Evolutionary conservation across 2,329 filamentous ascomycete species (phyloP).

Genomic region (Apiospora sp.): DNA sequence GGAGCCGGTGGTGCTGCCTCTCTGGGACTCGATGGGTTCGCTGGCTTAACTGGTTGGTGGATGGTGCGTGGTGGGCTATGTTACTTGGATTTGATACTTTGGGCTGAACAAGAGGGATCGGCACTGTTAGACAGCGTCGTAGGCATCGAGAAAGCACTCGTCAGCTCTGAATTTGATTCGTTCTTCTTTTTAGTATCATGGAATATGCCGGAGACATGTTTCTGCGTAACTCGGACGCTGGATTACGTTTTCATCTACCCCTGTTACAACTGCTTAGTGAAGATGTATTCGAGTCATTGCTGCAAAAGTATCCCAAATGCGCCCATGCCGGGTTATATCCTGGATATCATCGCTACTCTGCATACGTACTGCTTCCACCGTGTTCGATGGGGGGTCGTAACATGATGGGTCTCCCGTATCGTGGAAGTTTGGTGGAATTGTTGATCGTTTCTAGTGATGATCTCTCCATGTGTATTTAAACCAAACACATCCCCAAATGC

Average conservation of each 20-base stretch:
- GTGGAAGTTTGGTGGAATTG: background rate
- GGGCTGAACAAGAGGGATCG: background rate
- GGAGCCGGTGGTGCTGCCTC: conserved; percentile 73
- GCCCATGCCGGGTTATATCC: background rate
- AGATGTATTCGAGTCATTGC: background rate
- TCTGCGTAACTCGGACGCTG: background rate
- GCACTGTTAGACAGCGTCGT: background rate
- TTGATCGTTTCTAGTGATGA: background rate
- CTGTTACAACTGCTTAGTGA: background rate
- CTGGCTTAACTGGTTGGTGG: conserved; percentile 59
- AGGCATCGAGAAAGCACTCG: background rate
- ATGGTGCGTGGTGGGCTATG: background rate
- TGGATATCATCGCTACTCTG: background rate
- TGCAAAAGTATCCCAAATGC: background rate
- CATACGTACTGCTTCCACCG: background rate
- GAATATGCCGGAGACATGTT: background rate
- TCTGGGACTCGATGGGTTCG: conserved; percentile 85
- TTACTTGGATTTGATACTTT: background rate
- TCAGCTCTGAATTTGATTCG: background rate
- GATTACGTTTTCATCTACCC: background rate
- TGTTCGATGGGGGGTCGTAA: background rate
- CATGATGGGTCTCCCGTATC: background rate
- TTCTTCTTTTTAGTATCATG: background rate
- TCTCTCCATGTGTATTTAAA: background rate
- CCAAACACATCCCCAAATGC: background rate